Evolutionary conservation across 2,329 filamentous ascomycete genomes (phyloP), one percentile per base, ranked within the genome.

Genomic region (Xylariaceae sp.): DNA sequence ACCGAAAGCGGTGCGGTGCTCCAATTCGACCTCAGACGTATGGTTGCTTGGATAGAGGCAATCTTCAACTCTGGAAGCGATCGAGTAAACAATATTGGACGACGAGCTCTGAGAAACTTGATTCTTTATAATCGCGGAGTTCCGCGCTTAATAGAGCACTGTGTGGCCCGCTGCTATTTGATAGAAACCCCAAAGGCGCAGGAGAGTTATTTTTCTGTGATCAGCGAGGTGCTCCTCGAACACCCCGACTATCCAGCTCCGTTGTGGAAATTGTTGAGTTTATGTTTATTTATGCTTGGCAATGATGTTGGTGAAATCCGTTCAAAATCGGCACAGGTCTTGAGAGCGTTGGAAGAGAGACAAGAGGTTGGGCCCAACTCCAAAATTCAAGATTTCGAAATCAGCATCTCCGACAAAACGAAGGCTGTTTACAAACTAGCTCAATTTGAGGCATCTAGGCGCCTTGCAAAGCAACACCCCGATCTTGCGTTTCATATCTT

Each of bases 401-500:
- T 99, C 64, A 96, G 92, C 68, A 94, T 99, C 54, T 95, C 92
- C 0, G 95, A 99, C 72, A 97, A 96, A 72, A 99, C 95, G 0
- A 95, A 95, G 61, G 92, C 92, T 0, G 92, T 99, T 2, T 99
- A 97, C 73, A 99, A 99, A 72, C 78, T 95, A 42, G 94, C 95
- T 0, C 94, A 99, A 67, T 97, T 96, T 61, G 92, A 97, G 67
- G 95, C 95, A 19, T 97, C 94, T 0, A 91, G 92, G 65, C 81
- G 92, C 18, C 80, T 99, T 37, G 88, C 92, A 1, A 89, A 89
- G 65, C 89, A 95, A 60, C 89, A 99, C 68, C 83, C 88, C 0
- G 91, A 96, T 61, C 74, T 96, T 39, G 92, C 92, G 0, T 96
- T 97, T 65, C 84, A 92, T 53, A 87, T 99, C 48, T 96, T 99